Evolutionary conservation across 2,329 filamentous ascomycete genomes (phyloP).

Genomic region (Fusarium albidum): DNA sequence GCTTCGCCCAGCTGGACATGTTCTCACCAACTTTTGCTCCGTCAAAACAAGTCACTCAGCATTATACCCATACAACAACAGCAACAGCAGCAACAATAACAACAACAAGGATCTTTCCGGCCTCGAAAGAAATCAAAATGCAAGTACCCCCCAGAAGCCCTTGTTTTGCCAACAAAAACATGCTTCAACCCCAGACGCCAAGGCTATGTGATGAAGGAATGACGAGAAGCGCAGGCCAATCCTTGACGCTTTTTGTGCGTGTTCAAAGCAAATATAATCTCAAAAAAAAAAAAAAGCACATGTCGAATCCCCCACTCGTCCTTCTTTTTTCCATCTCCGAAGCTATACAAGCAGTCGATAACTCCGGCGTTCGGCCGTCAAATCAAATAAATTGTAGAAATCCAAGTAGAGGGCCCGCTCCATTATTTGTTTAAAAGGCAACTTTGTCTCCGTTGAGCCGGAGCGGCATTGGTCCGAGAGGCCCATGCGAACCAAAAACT

Average conservation of each 20-base stretch:
- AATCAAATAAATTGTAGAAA: slow-evolving; percentile 10
- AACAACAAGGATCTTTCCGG: slow-evolving; percentile 15
- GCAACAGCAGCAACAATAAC: too few species aligned
- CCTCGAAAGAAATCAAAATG: slow-evolving; percentile 26
- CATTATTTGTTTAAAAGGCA: slow-evolving; percentile 45
- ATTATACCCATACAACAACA: slow-evolving; percentile 30
- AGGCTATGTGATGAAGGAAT: slow-evolving; percentile 41
- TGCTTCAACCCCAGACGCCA: slow-evolving; percentile 34
- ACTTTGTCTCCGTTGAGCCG: slow-evolving; percentile 50
- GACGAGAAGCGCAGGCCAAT: slow-evolving; percentile 24
- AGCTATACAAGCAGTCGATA: slow-evolving; percentile 29
- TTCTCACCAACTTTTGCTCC: slow-evolving; percentile 25
- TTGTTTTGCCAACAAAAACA: slow-evolving; percentile 24
- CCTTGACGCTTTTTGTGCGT: slow-evolving; percentile 17
- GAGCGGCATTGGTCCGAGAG: slow-evolving; percentile 43
- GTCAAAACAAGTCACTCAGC: slow-evolving; percentile 22
- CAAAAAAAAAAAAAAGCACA: slow-evolving; percentile 20
- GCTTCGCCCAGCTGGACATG: slow-evolving; percentile 21
- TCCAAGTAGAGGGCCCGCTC: slow-evolving; percentile 22
- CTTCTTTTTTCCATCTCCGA: not conserved
- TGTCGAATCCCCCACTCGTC: slow-evolving; percentile 11
- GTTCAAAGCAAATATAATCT: slow-evolving; percentile 26
- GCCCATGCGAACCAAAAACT: slow-evolving; percentile 44
- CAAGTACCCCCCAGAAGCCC: slow-evolving; percentile 27
- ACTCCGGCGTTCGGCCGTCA: slow-evolving; percentile 6